Conservation (phyloP, 2,329 filamentous ascomycete genomes). For the Microdochium nivale region DNA sequence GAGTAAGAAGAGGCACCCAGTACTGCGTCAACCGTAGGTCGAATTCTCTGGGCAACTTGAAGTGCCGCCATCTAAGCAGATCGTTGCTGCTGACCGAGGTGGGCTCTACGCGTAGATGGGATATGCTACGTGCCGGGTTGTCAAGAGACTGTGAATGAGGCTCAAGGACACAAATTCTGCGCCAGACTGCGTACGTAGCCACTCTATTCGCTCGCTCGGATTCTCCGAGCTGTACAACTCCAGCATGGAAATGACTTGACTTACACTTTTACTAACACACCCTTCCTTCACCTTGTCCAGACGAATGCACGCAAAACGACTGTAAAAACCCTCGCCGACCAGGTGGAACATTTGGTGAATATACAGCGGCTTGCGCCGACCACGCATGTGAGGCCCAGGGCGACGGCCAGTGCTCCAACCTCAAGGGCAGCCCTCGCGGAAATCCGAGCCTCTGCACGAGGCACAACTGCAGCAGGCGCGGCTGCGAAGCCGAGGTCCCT, state of each 20-base stretch:
- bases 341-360: conserved; percentile 1
- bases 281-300: conserved; percentile 1
- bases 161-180: not conserved
- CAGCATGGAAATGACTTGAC: not conserved
- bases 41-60: not conserved
- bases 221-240: too few species aligned
- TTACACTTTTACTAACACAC: not conserved
- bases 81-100: not conserved
- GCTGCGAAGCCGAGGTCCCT: conserved; percentile 7
- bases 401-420: not conserved
- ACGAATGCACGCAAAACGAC: conserved; percentile 7
- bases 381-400: conserved; percentile 5
- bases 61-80: not conserved
- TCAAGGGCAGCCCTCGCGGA: not conserved
- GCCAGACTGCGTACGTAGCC: not conserved
- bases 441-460: conserved; percentile 1
- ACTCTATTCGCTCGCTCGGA: not conserved
- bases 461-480: conserved; percentile 10
- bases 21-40: not conserved
- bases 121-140: not conserved
- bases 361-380: conserved; percentile 1
- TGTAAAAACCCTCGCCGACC: conserved; percentile 7
- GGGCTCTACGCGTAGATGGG: not conserved
- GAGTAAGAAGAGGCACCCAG: not conserved
- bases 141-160: not conserved